Percentiles rank a stretch among this genome's conserved stretches.
phyloP scores from a whole-genome alignment of 176 grass and related monocot species.

The Oryza nivara region DNA sequence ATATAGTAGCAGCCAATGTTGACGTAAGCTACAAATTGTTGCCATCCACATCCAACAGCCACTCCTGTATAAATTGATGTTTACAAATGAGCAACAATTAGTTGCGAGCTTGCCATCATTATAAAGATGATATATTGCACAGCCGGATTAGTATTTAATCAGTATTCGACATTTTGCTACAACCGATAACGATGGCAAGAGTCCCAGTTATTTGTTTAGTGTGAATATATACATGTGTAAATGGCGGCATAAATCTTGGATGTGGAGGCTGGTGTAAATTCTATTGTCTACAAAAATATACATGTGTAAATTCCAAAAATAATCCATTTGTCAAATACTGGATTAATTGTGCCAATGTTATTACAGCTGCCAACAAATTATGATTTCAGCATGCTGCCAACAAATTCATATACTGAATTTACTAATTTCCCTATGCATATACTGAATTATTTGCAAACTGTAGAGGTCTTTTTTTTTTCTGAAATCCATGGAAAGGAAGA shows the following conservation, averaged over 20 bases:
- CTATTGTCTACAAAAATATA: neutral
- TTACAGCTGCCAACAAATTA: neutral
- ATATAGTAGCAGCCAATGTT: conserved; percentile 91
- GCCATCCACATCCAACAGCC: conserved; percentile 95
- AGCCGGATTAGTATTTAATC: neutral
- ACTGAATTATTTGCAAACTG: neutral
- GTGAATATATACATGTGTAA: neutral
- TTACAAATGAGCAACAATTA: neutral
- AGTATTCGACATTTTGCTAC: neutral
- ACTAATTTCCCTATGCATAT: too few species aligned
- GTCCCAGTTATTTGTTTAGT: neutral
- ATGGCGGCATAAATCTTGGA: too few species aligned
- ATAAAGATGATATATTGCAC: neutral
- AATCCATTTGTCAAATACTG: too few species aligned
- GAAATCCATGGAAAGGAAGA: neutral
- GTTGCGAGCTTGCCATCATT: neutral
- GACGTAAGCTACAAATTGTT: conserved; percentile 89
- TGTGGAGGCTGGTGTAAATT: too few species aligned
- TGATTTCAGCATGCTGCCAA: neutral
- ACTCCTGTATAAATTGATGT: conserved; percentile 54
- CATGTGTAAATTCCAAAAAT: neutral
- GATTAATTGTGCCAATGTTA: too few species aligned
- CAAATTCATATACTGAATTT: neutral
- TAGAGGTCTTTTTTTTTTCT: neutral
- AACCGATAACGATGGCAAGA: neutral